Base-by-base conservation (phyloP, 2,329 filamentous ascomycete species). In the Fusarium sp. region DNA sequence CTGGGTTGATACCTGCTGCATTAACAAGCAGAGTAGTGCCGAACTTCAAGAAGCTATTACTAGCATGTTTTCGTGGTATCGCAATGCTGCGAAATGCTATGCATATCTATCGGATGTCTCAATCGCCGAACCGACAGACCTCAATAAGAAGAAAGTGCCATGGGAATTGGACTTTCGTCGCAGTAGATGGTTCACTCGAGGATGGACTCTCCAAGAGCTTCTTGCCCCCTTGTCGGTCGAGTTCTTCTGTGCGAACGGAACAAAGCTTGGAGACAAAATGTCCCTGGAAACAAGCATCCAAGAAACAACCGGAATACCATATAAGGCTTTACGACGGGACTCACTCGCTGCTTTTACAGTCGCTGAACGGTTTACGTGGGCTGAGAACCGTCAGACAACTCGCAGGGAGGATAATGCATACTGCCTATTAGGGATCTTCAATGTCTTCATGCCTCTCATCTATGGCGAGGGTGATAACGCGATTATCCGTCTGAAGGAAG, bases 351-450 rank as follows among this genome's bases (percentile, higher is more conserved):
- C 3, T 3, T 51, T 51, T 12, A 34, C 21, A 8, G 48, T 75
- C 10, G 70, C 72, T 8, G 40, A 62, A 7, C 65, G 73, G 24
- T 71, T 76, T 62, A 73, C 70, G 5, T 77, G 75, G 76, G 72
- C 73, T 12, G 65, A 73, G 7, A 48, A 50, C 4, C 57, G 75
- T 15, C 15, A 65, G 30, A 76, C 70, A 2, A 72, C 50, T 1
- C 64, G 69, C 14, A 21, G 47, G 26, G 69, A 77, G 46, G 73
- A 78, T 42, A 21, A 43, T 3, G 72, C 75, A 0, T 77, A 77
- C 40, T 74, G 65, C 9, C 52, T 78, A 0, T 53, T 77, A 4
- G 76, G 76, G 0, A 52, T 77, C 7, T 75, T 78, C 11, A 67
- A 61, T 7, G 56, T 78, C 0, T 69, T 64, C 17, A 74, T 78